Base-by-base conservation (phyloP, 2,329 filamentous ascomycete species). In the Harringtonia aguacate region DNA sequence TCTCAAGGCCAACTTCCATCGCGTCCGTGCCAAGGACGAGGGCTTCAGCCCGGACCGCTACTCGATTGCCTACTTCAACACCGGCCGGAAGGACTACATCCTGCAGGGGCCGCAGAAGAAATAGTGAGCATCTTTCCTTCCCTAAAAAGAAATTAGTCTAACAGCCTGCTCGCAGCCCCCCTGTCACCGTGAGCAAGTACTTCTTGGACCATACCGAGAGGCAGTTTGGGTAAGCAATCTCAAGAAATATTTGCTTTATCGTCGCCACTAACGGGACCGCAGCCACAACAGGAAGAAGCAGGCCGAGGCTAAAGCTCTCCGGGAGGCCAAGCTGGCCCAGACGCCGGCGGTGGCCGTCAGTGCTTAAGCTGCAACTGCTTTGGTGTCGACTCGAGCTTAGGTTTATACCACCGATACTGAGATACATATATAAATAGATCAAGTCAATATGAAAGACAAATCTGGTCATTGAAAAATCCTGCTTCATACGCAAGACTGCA, bases 1-100 rank as follows among this genome's bases (percentile, higher is more conserved):
- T n/a, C 80, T 81, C 63, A 81, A 81, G 59, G 76, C 70, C 35
- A 79, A 76, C 0, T 76, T 79, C 42, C 78, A 81, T 57, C 68
- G 77, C 3, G 77, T 81, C 44, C 77, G 75, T 58, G 14, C 39
- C 4, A 14, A 31, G 30, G 34, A 38, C 21, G 20, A 14, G 8
- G 36, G 36, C 36, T n/a, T 14, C 22, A 38, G 36, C 20, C 36
- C 36, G 20, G 36, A 38, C 13, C 36, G 36, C 20, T 38, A 38
- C 14, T 38, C 36, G n/a, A 38, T 38, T 24, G 36, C 36, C 36
- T 38, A 38, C 22, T 38, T 38, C 20, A 38, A 38, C 22, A 38
- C 36, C 9, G 36, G 36, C 36, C 36, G 36, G 10, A 38, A 38
- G 22, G 36, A 38, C 22, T 38, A 38, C 15, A 7, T 38, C 4